Evolutionary conservation across 176 grass and related monocot genomes (phyloP).

Genomic region (Zea luxurians): DNA sequence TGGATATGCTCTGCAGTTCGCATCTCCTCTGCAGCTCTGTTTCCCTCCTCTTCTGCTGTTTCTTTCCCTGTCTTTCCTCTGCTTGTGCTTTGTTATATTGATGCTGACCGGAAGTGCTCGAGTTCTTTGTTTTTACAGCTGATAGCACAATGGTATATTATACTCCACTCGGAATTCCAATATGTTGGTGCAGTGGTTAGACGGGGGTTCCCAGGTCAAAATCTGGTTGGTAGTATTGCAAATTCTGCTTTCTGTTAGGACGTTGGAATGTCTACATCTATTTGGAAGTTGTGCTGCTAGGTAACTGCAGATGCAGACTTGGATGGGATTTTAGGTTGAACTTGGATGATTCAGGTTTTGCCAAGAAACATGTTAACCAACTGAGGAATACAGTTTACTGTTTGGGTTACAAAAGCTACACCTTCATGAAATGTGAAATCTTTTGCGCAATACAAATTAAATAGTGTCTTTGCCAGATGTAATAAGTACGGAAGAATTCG

Average conservation of each 20-base stretch:
- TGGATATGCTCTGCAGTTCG: too few species aligned
- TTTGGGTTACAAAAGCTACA: background rate
- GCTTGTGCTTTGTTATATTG: too few species aligned
- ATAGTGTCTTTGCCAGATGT: background rate
- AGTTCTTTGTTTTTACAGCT: too few species aligned
- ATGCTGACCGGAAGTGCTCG: too few species aligned
- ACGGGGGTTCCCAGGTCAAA: slow-evolving; percentile 35
- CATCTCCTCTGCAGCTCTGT: too few species aligned
- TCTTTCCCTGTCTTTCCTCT: too few species aligned
- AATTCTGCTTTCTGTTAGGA: slow-evolving; percentile 40
- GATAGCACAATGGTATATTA: background rate
- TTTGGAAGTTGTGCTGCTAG: slow-evolving; percentile 24
- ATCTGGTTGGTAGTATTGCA: slow-evolving; percentile 40
- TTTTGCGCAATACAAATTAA: background rate
- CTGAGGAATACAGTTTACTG: background rate
- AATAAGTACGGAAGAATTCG: slow-evolving; percentile 4
- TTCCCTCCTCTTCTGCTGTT: too few species aligned
- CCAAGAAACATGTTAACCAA: background rate
- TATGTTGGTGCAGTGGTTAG: slow-evolving; percentile 13
- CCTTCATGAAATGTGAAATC: background rate
- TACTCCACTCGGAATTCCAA: background rate
- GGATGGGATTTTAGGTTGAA: slow-evolving; percentile 8
- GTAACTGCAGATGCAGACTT: background rate
- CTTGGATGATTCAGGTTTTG: slow-evolving; percentile 19
- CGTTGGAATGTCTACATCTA: slow-evolving; percentile 46